phyloP scores from a whole-genome alignment of 2,329 filamentous ascomycete species.

The Keithomyces neogunnii region DNA sequence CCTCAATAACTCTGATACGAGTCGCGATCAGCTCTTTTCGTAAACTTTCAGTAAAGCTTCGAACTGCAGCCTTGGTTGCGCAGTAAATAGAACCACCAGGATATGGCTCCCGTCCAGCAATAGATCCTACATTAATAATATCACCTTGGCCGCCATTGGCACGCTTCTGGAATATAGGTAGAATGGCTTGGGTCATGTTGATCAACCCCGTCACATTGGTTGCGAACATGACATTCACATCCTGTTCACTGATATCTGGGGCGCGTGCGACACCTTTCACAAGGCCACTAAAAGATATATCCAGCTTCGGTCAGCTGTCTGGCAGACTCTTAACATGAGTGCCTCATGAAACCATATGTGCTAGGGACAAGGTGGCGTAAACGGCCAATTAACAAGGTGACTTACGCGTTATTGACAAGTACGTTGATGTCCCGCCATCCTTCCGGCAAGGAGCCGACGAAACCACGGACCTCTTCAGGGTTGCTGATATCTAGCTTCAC shows the following conservation, averaged over 20 bases:
- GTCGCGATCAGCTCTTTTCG: constrained; percentile 76
- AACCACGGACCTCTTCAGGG: constrained; percentile 60
- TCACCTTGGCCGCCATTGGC: constrained; percentile 73
- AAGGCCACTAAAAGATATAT: constrained; percentile 52
- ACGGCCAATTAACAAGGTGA: constrained; percentile 10
- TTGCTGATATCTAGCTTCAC: constrained; percentile 84
- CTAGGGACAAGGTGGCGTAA: background rate
- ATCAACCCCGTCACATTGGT: constrained; percentile 95
- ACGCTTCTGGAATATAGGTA: constrained; percentile 73
- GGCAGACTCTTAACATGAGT: background rate
- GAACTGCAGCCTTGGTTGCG: constrained; percentile 82
- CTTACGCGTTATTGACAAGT: constrained; percentile 92
- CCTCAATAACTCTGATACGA: constrained; percentile 73
- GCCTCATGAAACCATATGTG: background rate
- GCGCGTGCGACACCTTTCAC: constrained; percentile 83
- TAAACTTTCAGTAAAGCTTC: constrained; percentile 74
- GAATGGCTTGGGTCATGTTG: constrained; percentile 88
- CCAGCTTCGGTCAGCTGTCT: background rate
- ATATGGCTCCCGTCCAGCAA: constrained; percentile 81
- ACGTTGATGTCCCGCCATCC: constrained; percentile 82
- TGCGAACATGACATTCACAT: constrained; percentile 79
- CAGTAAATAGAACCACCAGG: constrained; percentile 85
- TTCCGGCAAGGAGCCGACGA: constrained; percentile 65
- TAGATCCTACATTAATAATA: constrained; percentile 89
- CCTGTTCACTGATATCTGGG: constrained; percentile 71